A percentile compares a stretch with the other conserved stretches of the same genome.
These are phyloP conservation scores for Agaricales sp. DNA, from an alignment of 1,284 basidiomycete genomes.

Conservation along the genomic window DNA sequence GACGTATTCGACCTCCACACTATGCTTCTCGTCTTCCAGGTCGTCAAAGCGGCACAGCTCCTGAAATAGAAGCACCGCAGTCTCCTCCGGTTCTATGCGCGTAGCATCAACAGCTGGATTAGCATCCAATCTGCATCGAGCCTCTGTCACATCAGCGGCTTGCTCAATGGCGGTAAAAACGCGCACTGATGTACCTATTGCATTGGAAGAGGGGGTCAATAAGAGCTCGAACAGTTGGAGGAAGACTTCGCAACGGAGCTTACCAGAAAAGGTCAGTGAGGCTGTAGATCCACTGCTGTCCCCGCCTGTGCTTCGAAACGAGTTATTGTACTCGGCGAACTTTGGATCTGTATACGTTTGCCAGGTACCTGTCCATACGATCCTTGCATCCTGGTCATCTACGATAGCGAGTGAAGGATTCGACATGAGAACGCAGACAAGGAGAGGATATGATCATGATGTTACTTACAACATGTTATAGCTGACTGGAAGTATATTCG, in stretches of 20 bases:
- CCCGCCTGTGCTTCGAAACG: not conserved
- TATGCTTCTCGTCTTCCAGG: not conserved
- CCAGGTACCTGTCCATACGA: not conserved
- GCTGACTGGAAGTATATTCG: too few relatives aligned
- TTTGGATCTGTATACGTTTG: not conserved
- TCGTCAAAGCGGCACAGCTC: not conserved
- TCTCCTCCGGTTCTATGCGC: not conserved
- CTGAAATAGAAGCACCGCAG: not conserved
- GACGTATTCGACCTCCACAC: not conserved
- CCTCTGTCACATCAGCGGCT: not conserved
- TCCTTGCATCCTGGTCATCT: not conserved
- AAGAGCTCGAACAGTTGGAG: too few relatives aligned
- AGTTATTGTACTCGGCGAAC: not conserved
- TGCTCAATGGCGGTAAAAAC: not conserved
- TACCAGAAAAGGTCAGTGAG: not conserved
- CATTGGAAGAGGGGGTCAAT: too few relatives aligned
- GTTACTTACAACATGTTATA: too few relatives aligned
- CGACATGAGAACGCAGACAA: not conserved
- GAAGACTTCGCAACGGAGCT: not conserved
- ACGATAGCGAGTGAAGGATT: not conserved
- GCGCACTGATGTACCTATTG: not conserved
- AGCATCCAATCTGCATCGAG: not conserved
- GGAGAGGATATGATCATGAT: too few relatives aligned
- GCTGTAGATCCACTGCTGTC: not conserved
- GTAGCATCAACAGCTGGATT: not conserved